Evolutionary conservation across 176 grass and related monocot species (phyloP).

Genomic region (Zoysia japonica): DNA sequence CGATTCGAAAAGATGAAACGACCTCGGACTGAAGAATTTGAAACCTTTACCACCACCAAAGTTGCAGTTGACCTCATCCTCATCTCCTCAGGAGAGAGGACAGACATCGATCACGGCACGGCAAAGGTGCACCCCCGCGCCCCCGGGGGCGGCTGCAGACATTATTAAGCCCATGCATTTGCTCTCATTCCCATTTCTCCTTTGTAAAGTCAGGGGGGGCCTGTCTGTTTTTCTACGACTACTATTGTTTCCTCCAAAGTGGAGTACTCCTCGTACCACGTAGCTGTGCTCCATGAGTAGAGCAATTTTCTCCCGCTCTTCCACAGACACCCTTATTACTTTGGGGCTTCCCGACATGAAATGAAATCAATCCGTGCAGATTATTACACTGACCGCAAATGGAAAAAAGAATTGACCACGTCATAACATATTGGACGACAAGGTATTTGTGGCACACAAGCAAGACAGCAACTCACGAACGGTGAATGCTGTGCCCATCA

Average conservation of each 20-base stretch:
- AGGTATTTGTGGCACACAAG: neutral
- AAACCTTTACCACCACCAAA: constrained; percentile 3
- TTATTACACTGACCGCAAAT: neutral
- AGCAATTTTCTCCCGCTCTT: no score
- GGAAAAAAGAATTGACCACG: neutral
- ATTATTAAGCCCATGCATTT: constrained; percentile 4
- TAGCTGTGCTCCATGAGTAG: no score
- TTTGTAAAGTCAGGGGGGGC: constrained; percentile 34
- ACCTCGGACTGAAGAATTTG: neutral
- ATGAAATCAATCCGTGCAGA: constrained; percentile 1
- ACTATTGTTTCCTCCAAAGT: neutral
- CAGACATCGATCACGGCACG: constrained; percentile 7
- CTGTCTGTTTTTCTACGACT: neutral
- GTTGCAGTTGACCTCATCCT: constrained; percentile 41
- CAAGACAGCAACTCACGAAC: neutral
- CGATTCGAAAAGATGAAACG: neutral
- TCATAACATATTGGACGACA: neutral
- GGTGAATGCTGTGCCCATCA: constrained; percentile 43
- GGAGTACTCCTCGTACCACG: neutral
- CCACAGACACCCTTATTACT: neutral
- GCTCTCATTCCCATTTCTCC: constrained; percentile 26
- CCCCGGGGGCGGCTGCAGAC: neutral
- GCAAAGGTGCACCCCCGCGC: constrained; percentile 24
- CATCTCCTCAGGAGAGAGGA: neutral
- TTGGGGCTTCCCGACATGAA: neutral